Evolutionary conservation across 2,329 filamentous ascomycete genomes (phyloP), one percentile per base, ranked within the genome.

Genomic region (Exophiala lecanii-corni): DNA sequence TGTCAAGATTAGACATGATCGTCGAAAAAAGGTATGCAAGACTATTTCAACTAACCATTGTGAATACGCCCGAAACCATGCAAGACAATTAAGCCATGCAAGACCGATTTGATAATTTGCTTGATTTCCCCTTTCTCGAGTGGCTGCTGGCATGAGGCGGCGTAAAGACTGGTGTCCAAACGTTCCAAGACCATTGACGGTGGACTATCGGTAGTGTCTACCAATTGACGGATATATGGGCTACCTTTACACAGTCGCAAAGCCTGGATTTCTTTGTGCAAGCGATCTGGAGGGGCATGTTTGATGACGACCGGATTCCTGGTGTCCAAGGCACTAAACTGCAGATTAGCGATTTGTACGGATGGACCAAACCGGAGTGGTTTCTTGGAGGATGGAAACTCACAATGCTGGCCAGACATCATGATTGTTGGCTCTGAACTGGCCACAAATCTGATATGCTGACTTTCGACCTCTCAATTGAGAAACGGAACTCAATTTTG

Each of bases 151-250:
- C 33, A 20, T 9, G 33, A 35, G 17, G 33, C 33, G 12, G 33
- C 13, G 19, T 18, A 35, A 7, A 35, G 17, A 18, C 33, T 35
- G 6, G 33, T 35, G 19, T 35, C 33, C n/a, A 35, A 20, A 5
- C 17, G 33, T 35, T 35, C 33, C 16, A 35, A n/a, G 16, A 35
- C 18, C 33, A 35, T 35, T 19, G 33, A 18, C 13, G 33, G 33
- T 7, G 33, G 33, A 20, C 12, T 7, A 5, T 35, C 33, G 17
- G 9, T 35, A 5, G 33, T 35, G 16, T 35, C 33, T 4, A 35
- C n/a, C 9, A 35, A 18, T 19, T 35, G 33, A 6, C 33, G 33
- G 33, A 35, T 20, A 18, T 35, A 35, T 6, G 33, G 33, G n/a
- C 9, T 35, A 18, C 33, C 33, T 12, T 19, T n/a, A 18, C 33